Evolutionary conservation across 441 rosid genomes (phyloP).

Genomic region (Aquilaria agallochum): DNA sequence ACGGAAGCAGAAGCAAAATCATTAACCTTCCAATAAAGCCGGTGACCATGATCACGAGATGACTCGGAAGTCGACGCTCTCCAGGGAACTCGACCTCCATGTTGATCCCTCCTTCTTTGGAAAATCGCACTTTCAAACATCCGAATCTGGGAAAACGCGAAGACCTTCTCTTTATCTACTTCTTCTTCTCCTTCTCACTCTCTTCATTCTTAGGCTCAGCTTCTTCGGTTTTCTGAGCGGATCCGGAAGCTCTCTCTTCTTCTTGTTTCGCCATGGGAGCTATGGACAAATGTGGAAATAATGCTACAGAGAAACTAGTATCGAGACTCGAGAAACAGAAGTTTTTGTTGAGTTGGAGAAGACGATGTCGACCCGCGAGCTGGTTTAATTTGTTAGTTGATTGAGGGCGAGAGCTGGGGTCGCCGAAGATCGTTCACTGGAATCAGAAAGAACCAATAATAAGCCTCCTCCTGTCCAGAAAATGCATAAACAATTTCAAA

Average conservation of each 20-base stretch:
- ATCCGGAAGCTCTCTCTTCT: constrained; percentile 4
- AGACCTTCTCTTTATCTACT: constrained; percentile 18
- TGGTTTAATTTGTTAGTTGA: no score
- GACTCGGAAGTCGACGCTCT: constrained; percentile 41
- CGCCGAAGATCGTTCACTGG: no score
- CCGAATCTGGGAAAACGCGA: constrained; percentile 32
- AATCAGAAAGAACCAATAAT: no score
- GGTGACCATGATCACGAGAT: constrained; percentile 78
- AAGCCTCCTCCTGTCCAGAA: no score
- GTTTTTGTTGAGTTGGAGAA: no score
- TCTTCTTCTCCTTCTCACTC: not conserved
- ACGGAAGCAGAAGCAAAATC: not conserved
- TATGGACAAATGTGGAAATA: not conserved
- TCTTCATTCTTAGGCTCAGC: not conserved
- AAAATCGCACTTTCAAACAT: constrained; percentile 49
- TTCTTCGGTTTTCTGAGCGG: constrained; percentile 1
- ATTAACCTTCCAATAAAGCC: constrained; percentile 80
- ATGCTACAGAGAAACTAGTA: not conserved
- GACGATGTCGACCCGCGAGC: no score
- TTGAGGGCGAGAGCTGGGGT: no score
- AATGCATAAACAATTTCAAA: no score
- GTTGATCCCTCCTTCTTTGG: constrained; percentile 46
- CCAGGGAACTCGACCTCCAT: constrained; percentile 36
- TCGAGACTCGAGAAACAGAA: no score
- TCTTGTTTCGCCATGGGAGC: constrained; percentile 8